Conservation (phyloP, 768 basidiomycete species). For the Scleroderma citrinum region DNA sequence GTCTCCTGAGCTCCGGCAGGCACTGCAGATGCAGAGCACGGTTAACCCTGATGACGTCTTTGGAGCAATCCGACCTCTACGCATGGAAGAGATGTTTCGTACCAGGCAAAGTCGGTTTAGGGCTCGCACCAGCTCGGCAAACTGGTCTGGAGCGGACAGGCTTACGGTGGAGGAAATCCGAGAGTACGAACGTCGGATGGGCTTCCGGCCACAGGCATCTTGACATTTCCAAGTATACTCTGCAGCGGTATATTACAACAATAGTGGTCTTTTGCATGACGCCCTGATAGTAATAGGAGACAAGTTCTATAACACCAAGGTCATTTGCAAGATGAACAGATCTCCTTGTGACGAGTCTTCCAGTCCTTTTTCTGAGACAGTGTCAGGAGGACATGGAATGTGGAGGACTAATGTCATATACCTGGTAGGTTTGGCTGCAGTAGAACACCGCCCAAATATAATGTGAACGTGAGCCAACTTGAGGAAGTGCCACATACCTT, state of each 20-base stretch:
- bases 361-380: constrained; percentile 25
- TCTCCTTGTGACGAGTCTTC: constrained; percentile 25
- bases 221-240: constrained; percentile 5
- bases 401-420: too few relatives aligned
- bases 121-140: constrained; percentile 88
- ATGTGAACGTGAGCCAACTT: background rate
- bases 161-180: constrained; percentile 79
- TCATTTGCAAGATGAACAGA: constrained; percentile 12
- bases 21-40: constrained; percentile 76
- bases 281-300: background rate
- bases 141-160: constrained; percentile 91
- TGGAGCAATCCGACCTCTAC: constrained; percentile 77
- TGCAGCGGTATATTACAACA: background rate
- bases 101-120: constrained; percentile 74
- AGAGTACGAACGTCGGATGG: constrained; percentile 90
- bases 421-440: too few relatives aligned
- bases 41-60: constrained; percentile 91
- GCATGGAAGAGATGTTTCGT: constrained; percentile 93
- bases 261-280: too few relatives aligned
- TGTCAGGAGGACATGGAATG: background rate
- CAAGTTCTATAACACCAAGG: background rate
- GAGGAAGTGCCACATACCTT: constrained; percentile 12
- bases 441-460: too few relatives aligned
- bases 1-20: constrained; percentile 77
- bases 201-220: constrained; percentile 43